phyloP scores from a whole-genome alignment of 1,139 yeast species.

The Sugiyamaella xylanicola region DNA sequence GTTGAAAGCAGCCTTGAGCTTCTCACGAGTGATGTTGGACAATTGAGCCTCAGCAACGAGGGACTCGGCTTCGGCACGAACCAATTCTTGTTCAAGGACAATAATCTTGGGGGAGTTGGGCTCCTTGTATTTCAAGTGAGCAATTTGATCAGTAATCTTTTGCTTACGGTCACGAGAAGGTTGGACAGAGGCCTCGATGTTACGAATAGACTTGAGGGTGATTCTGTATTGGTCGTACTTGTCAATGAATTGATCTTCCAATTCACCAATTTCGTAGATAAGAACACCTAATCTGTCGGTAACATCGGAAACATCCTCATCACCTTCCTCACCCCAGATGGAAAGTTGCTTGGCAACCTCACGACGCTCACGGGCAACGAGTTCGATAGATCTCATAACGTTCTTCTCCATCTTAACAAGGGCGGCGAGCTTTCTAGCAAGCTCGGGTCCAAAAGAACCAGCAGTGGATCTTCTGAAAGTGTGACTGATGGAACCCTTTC shows the following conservation, averaged over 20 bases:
- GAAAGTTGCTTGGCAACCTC: constrained; percentile 96
- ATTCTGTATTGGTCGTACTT: constrained; percentile 97
- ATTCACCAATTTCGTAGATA: constrained; percentile 94
- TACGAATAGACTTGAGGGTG: constrained; percentile 91
- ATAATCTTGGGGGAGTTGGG: constrained; percentile 96
- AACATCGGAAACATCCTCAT: constrained; percentile 94
- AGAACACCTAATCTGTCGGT: constrained; percentile 97
- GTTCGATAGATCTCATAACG: constrained; percentile 90
- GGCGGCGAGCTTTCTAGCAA: constrained; percentile 85
- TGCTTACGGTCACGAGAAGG: constrained; percentile 98
- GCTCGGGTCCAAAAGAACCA: constrained; percentile 93
- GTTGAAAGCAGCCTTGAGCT: constrained; percentile 95
- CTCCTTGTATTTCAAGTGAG: constrained; percentile 96
- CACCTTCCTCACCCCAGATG: constrained; percentile 97
- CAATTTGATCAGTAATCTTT: constrained; percentile 96
- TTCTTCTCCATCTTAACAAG: constrained; percentile 96
- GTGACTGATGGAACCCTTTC: constrained; percentile 82
- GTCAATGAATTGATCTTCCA: constrained; percentile 97
- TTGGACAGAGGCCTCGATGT: constrained; percentile 96
- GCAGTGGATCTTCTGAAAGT: constrained; percentile 85
- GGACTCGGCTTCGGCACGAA: constrained; percentile 98
- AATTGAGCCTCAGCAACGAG: constrained; percentile 98
- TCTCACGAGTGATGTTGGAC: constrained; percentile 96
- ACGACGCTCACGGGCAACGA: constrained; percentile 92
- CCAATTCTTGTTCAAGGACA: constrained; percentile 95